A percentile compares a stretch with the other conserved stretches of the same genome.
phyloP scores from a whole-genome alignment of 1,284 basidiomycete species.

The Leccinum subrobustum region DNA sequence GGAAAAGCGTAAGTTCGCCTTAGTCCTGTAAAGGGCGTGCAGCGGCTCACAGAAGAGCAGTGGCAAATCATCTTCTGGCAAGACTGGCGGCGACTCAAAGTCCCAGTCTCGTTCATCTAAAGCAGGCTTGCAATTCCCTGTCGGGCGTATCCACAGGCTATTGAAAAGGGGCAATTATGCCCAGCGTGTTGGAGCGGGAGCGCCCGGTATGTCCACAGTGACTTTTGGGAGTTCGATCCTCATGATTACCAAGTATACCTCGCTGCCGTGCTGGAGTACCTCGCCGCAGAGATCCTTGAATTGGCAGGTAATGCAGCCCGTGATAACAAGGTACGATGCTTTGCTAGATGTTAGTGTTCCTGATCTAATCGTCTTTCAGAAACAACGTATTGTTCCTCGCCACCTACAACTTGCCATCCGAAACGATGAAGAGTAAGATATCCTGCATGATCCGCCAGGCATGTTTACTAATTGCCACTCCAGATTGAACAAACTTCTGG shows the following conservation, averaged over 20 bases:
- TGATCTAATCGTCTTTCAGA: constrained; percentile 29
- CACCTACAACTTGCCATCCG: constrained; percentile 86
- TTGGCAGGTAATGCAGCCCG: constrained; percentile 81
- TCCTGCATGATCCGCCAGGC: not conserved
- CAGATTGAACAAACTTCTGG: constrained; percentile 71
- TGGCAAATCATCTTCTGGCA: constrained; percentile 58
- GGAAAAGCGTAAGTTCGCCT: constrained; percentile 46
- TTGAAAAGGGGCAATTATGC: constrained; percentile 81
- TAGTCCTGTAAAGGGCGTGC: not conserved
- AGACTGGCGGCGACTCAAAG: constrained; percentile 50
- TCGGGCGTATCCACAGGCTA: constrained; percentile 85
- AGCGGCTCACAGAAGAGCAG: constrained; percentile 27
- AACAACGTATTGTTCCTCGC: constrained; percentile 81
- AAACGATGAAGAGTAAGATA: constrained; percentile 72
- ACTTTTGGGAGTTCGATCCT: not conserved
- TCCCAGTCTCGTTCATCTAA: constrained; percentile 72
- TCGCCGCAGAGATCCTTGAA: constrained; percentile 87
- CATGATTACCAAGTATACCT: constrained; percentile 64
- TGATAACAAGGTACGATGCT: constrained; percentile 52
- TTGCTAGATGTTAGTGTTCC: not conserved
- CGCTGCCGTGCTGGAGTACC: constrained; percentile 82
- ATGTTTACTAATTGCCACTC: constrained; percentile 2
- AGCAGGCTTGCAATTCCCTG: constrained; percentile 82
- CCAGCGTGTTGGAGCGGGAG: constrained; percentile 66
- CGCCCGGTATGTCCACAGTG: constrained; percentile 56